phyloP scores from a whole-genome alignment of 1,139 yeast species.

The Sugiyamaella sp. region DNA sequence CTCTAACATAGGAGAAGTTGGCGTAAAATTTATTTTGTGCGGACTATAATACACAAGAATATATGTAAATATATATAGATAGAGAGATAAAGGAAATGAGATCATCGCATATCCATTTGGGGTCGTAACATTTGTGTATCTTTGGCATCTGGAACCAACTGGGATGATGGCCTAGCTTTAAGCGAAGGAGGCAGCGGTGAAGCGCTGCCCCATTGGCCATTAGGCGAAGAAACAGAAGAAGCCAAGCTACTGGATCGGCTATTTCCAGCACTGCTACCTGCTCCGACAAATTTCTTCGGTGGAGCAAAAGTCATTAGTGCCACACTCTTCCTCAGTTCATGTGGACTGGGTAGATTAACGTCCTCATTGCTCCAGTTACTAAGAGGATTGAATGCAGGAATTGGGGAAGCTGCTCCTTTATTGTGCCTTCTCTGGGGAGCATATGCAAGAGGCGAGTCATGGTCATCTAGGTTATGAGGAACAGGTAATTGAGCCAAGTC shows the following conservation, averaged over 20 bases:
- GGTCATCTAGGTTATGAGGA: constrained; percentile 41
- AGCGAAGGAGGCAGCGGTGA: constrained; percentile 1
- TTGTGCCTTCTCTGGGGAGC: constrained; percentile 37
- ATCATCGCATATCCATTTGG: constrained; percentile 37
- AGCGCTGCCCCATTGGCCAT: constrained; percentile 9
- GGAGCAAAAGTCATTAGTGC: constrained; percentile 40
- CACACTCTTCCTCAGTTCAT: constrained; percentile 38
- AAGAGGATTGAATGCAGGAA: constrained; percentile 32
- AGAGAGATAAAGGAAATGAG: neutral
- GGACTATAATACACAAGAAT: no score
- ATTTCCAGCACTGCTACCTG: constrained; percentile 18
- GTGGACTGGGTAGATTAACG: constrained; percentile 39
- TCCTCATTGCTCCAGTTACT: constrained; percentile 22
- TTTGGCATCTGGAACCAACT: constrained; percentile 35
- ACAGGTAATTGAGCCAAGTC: constrained; percentile 37
- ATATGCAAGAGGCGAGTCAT: constrained; percentile 36
- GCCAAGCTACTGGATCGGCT: constrained; percentile 27
- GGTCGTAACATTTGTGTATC: constrained; percentile 35
- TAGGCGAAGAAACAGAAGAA: constrained; percentile 13
- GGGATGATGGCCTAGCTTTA: constrained; percentile 25
- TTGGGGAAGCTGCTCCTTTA: constrained; percentile 27
- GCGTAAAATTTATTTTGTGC: no score
- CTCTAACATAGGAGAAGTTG: neutral
- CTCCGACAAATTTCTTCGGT: constrained; percentile 35
- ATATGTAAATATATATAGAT: no score